phyloP scores from a whole-genome alignment of 106 monocot species.

The Acorus gramineus region DNA sequence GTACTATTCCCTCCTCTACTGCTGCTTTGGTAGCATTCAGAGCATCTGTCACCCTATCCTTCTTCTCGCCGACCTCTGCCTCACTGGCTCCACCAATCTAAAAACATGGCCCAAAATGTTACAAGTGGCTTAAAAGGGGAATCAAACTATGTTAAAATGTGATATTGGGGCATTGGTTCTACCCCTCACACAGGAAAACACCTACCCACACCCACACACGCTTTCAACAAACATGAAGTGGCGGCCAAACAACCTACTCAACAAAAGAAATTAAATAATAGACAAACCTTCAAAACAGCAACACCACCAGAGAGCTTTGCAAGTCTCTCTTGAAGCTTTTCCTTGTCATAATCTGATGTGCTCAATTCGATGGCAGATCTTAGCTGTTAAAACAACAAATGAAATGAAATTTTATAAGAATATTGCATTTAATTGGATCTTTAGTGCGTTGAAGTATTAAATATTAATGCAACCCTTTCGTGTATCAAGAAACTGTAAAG shows the following conservation, averaged over 20 bases:
- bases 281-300: conserved; percentile 53
- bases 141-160: too few species aligned
- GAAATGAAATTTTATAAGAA: too few species aligned
- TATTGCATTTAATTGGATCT: too few species aligned
- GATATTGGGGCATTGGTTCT: not conserved
- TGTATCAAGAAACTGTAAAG: too few species aligned
- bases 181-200: not conserved
- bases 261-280: not conserved
- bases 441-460: too few species aligned
- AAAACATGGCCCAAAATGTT: not conserved
- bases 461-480: too few species aligned
- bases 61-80: conserved; percentile 70
- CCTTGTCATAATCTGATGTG: conserved; percentile 67
- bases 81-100: conserved; percentile 77
- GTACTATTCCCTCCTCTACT: conserved; percentile 74
- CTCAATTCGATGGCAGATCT: conserved; percentile 52
- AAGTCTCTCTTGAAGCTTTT: conserved; percentile 63
- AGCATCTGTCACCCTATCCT: conserved; percentile 69
- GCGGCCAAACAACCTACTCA: not conserved
- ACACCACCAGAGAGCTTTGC: conserved; percentile 77
- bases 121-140: too few species aligned
- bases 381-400: conserved; percentile 20
- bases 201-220: not conserved
- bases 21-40: conserved; percentile 75
- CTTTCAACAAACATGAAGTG: not conserved